phyloP scores from a whole-genome alignment of 306 rosid species.

The Spatholobus suberectus region DNA sequence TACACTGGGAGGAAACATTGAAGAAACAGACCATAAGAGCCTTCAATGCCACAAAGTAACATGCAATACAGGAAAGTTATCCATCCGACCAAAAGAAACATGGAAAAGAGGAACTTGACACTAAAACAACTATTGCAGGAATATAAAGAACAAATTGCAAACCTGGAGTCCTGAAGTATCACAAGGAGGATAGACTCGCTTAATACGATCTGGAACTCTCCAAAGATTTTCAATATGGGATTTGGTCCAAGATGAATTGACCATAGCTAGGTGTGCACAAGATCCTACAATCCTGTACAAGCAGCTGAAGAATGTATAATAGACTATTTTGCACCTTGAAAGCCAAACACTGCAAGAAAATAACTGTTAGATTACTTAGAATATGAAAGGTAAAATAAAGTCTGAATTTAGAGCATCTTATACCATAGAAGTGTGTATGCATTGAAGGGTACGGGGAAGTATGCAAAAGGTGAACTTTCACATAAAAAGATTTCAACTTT shows the following conservation, averaged over 20 bases:
- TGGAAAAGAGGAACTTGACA: neutral
- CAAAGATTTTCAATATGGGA: slow-evolving; percentile 85
- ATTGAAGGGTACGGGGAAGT: slow-evolving; percentile 2
- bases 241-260: slow-evolving; percentile 95
- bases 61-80: neutral
- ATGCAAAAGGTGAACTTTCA: slow-evolving; percentile 6
- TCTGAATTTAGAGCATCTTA: neutral
- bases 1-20: neutral
- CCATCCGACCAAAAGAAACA: neutral
- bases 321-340: slow-evolving; percentile 74
- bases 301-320: slow-evolving; percentile 79
- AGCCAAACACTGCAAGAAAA: slow-evolving; percentile 80
- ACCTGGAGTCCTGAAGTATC: slow-evolving; percentile 96
- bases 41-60: slow-evolving; percentile 16
- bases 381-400: slow-evolving; percentile 24
- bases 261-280: slow-evolving; percentile 93
- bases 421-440: neutral
- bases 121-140: slow-evolving; percentile 7
- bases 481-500: slow-evolving; percentile 1
- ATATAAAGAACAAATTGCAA: slow-evolving; percentile 36
- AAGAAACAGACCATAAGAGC: slow-evolving; percentile 16
- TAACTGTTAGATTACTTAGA: slow-evolving; percentile 23
- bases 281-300: slow-evolving; percentile 87
- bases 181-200: slow-evolving; percentile 95
- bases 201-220: slow-evolving; percentile 72